Conservation (phyloP, 2,329 filamentous ascomycete genomes). For the Alternaria gaisen region DNA sequence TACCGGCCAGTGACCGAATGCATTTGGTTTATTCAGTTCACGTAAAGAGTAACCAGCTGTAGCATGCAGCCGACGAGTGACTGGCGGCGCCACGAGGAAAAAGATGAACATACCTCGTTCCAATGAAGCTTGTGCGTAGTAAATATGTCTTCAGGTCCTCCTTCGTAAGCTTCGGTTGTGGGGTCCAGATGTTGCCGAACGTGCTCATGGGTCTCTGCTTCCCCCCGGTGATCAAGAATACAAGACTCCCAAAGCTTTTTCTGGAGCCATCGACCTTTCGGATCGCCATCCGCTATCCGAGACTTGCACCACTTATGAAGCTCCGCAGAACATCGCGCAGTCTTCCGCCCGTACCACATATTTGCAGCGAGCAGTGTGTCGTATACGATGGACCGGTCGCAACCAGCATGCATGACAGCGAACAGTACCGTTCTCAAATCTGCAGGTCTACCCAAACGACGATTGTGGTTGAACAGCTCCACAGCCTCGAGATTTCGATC, state of each 20-base stretch:
- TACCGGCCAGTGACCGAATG: fast-evolving
- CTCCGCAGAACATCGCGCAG: constrained; percentile 23
- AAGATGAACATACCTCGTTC: constrained; percentile 37
- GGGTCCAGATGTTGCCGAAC: constrained; percentile 16
- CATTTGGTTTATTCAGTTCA: too few species aligned
- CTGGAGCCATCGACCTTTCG: constrained; percentile 40
- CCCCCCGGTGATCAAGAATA: not conserved
- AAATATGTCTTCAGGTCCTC: constrained; percentile 29
- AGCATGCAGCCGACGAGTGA: not conserved
- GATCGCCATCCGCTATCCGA: constrained; percentile 26
- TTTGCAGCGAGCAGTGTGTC: constrained; percentile 37
- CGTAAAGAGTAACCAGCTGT: not conserved
- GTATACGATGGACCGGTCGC: constrained; percentile 44
- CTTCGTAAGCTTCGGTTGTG: constrained; percentile 29
- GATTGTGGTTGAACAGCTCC: constrained; percentile 46
- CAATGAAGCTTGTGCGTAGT: constrained; percentile 29
- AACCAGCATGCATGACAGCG: constrained; percentile 41
- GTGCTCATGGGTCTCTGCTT: too few species aligned
- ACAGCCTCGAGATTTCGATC: constrained; percentile 43
- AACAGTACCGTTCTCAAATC: constrained; percentile 33
- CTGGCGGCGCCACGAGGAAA: not conserved
- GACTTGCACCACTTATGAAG: constrained; percentile 43
- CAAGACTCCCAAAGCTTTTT: constrained; percentile 35
- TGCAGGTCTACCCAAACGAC: constrained; percentile 40
- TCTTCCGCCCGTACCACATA: constrained; percentile 20